Conservation (phyloP, 1,139 yeast species). For the Blastobotrys proliferans region DNA sequence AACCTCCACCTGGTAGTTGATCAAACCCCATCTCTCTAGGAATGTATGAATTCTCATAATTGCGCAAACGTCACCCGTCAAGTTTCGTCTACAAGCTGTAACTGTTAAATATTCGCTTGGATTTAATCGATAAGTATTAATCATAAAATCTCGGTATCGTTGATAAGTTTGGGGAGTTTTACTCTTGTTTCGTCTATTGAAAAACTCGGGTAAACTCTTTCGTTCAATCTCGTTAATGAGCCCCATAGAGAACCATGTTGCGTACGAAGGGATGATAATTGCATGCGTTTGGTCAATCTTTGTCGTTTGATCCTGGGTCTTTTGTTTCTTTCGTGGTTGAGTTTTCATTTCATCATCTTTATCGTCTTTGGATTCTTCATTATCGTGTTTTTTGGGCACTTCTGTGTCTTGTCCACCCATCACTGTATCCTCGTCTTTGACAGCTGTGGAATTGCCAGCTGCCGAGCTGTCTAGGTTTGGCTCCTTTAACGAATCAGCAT, state of each 20-base stretch:
- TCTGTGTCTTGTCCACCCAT: not conserved
- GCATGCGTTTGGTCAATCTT: slow-evolving; percentile 66
- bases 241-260: slow-evolving; percentile 82
- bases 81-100: slow-evolving; percentile 89
- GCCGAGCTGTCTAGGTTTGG: not conserved
- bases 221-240: slow-evolving; percentile 61
- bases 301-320: not conserved
- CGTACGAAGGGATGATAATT: slow-evolving; percentile 88
- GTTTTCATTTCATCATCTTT: not conserved
- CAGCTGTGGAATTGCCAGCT: not conserved
- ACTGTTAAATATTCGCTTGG: slow-evolving; percentile 91
- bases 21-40: slow-evolving; percentile 92
- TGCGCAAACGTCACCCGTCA: slow-evolving; percentile 95
- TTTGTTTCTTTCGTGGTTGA: not conserved
- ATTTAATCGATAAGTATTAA: slow-evolving; percentile 84
- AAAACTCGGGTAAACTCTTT: slow-evolving; percentile 88
- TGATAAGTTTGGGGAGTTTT: slow-evolving; percentile 87
- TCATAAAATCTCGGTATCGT: slow-evolving; percentile 89
- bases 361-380: not conserved
- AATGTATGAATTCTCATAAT: slow-evolving; percentile 87
- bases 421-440: not conserved
- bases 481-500: slow-evolving; percentile 6
- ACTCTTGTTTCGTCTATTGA: slow-evolving; percentile 66
- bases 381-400: not conserved
- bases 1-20: slow-evolving; percentile 86